Base-by-base conservation (phyloP, 139 green algal species). In the Trebouxia sp. region DNA sequence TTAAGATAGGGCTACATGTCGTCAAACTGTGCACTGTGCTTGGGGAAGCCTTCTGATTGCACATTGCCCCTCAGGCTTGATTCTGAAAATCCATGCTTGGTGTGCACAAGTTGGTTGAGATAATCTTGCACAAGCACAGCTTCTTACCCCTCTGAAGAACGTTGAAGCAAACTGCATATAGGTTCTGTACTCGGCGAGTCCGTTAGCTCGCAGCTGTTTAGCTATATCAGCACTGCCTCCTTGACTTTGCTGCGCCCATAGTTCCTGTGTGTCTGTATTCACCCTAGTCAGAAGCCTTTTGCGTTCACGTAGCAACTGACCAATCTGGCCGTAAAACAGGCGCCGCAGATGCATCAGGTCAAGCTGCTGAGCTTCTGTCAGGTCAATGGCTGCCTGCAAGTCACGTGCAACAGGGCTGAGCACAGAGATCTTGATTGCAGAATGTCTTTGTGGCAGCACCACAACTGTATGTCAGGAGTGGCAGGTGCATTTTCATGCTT, bases 281-380 rank as follows among this genome's bases (percentile, higher is more conserved):
- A 65, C 22, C 26, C 35, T 65, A 26, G 26, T 65, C 6, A 65
- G 55, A 5, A 65, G 55, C 22, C 26, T 6, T 26, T 30, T 65
- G 24, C 55, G 55, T 26, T 65, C 55, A 6, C 55, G 32, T 3
- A 65, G 55, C 26, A 65, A 26, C 22, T 65, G 55, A 65, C 55
- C 55, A 5, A 65, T 6, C 14, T 26, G 32, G 55, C 55, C 55
- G 35, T 38, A 65, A 8, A 38, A 65, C 5, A 65, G 17, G 55
- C 55, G 24, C 22, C 55, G 55, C 55, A 65, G 55, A 6, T 35
- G 55, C 55, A 65, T 65, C 24, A 38, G 5, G 20, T 65, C 24
- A 22, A 35, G 55, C 55, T 65, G 55, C 24, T 65, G 55, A 37
- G 55, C 22, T 38, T 65, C 55, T 65, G 55, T 65, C 55, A 65